A percentile compares a stretch with the other conserved stretches of the same genome.
Evolutionary conservation across 2,329 filamentous ascomycete genomes (phyloP).

Genomic region (Stromatinia cepivora): DNA sequence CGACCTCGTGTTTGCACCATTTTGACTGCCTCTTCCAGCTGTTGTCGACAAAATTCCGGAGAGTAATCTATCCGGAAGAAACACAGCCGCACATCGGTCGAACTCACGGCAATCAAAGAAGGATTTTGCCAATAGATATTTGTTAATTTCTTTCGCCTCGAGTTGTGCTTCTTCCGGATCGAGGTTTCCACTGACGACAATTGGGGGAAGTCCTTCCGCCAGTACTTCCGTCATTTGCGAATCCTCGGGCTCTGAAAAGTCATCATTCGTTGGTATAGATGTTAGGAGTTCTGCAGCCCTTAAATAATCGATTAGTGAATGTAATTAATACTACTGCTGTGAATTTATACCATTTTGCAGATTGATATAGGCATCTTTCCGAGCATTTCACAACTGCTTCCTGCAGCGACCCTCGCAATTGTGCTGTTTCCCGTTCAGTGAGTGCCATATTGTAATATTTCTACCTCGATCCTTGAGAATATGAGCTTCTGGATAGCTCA

Average conservation of each 20-base stretch:
- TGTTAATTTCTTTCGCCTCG: slow-evolving; percentile 76
- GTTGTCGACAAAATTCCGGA: slow-evolving; percentile 58
- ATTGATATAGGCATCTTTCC: slow-evolving; percentile 92
- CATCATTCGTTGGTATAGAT: slow-evolving; percentile 64
- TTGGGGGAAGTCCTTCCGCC: slow-evolving; percentile 51
- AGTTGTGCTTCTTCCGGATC: slow-evolving; percentile 73
- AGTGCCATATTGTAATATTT: slow-evolving; percentile 41
- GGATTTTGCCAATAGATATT: slow-evolving; percentile 87
- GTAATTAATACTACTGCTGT: slow-evolving; percentile 7
- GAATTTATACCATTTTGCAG: slow-evolving; percentile 78
- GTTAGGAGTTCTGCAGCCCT: slow-evolving; percentile 95
- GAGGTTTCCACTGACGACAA: slow-evolving; percentile 54
- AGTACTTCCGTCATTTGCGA: slow-evolving; percentile 57
- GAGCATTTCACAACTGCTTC: slow-evolving; percentile 88
- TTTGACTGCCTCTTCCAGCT: slow-evolving; percentile 42
- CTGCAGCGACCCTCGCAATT: slow-evolving; percentile 65
- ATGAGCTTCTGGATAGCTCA: neutral
- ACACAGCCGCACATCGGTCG: slow-evolving; percentile 87
- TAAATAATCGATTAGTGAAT: slow-evolving; percentile 29
- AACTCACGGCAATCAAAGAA: slow-evolving; percentile 95
- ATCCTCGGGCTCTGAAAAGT: slow-evolving; percentile 54
- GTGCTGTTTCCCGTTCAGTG: slow-evolving; percentile 56
- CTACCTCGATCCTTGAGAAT: neutral
- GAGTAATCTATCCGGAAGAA: slow-evolving; percentile 78
- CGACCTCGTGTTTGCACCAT: slow-evolving; percentile 50